Base-by-base conservation (phyloP, 257 asterid species). In the Coffea eugenioides region DNA sequence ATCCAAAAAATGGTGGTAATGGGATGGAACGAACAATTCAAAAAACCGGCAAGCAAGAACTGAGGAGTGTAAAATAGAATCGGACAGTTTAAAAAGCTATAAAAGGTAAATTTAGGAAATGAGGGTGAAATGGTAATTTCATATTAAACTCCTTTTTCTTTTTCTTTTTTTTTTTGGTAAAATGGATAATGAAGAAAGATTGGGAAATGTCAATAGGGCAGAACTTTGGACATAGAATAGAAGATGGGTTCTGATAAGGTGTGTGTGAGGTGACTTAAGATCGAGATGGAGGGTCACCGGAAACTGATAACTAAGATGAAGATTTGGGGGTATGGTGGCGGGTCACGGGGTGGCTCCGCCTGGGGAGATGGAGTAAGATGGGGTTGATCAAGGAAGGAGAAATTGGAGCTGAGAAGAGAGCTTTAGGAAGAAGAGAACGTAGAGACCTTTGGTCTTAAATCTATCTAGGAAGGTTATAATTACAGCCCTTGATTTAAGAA, bases 291-390 rank as follows among this genome's bases (percentile, higher is more conserved):
- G 23, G 39, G 62, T 75, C 46, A 36, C 41, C 62, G 69, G 78
- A 68, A 77, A 48, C 12, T 72, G 68, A 13, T 45, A 8, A 56
- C 14, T 48, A 5, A 39, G 83, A 83, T 66, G 79, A 86, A 74
- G 84, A 82, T 86, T 83, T 84, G 70, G 20, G 27, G 39, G 48
- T 68, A 66, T 79, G 21, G 54, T 13, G 84, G 84, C 80, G 76
- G 81, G n/a, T n/a, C 8, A 56, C 61, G 73, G 2, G 71, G 87
- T 52, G 62, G 77, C 85, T 23, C 85, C 81, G 85, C 88, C 86
- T 85, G n/a, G 27, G 6, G 79, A 23, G 85, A 82, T 13, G 83
- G 80, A 16, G 25, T 20, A 25, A 27, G 77, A 34, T 39, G 77
- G 67, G 5, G 71, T 36, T 27, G 71, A 18, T 2, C 10, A 4